Evolutionary conservation across 495 filamentous ascomycete species (phyloP), one percentile per base, ranked within the genome.

Genomic region (Platismatia glauca): DNA sequence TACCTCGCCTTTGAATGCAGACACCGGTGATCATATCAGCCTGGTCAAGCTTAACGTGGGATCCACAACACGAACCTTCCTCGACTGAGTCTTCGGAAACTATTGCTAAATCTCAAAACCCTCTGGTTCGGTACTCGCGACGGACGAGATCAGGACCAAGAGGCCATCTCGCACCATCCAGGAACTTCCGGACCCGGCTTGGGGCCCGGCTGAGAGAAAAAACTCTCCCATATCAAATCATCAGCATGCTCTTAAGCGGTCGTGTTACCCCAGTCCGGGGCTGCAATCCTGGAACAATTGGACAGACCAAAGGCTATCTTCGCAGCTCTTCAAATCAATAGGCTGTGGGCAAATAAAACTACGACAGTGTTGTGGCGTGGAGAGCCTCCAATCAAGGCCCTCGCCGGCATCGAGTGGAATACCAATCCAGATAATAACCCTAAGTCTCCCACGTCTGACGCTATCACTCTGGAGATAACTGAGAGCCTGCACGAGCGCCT

Each of bases 391-490:
- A 20, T 52, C 4, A 0, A 8, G 27, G 50, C 16, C 1, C 16
- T 53, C 15, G 15, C 2, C 9, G 5, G 11, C 7, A 53, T 33
- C 29, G 15, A 52, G 7, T 3, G 1, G 1, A 31, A 52, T 0
- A 1, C 1, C 27, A 31, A 2, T 7, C 2, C 1, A 52, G 7
- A 9, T 16, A 18, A 29, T 16, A 31, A 18, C 0, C 6, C 48
- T 53, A 33, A 13, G 50, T 1, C n/a, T 53, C 29, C 50, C 50
- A 7, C 29, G 50, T 20, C n/a, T 53, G 18, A 31, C 0, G 24
- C 12, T 5, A 6, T 1, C 31, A 31, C 0, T 0, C 13, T 12
- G n/a, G 12, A 46, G 0, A 3, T 2, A 22, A 7, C 3, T 1
- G n/a, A 3, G 2, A 12, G n/a, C n/a, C 11, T 24, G 20, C 1